These are phyloP conservation scores for Aphanomyces stellatus DNA, from an alignment of 352 stramenopile species.

Conservation along the genomic window DNA sequence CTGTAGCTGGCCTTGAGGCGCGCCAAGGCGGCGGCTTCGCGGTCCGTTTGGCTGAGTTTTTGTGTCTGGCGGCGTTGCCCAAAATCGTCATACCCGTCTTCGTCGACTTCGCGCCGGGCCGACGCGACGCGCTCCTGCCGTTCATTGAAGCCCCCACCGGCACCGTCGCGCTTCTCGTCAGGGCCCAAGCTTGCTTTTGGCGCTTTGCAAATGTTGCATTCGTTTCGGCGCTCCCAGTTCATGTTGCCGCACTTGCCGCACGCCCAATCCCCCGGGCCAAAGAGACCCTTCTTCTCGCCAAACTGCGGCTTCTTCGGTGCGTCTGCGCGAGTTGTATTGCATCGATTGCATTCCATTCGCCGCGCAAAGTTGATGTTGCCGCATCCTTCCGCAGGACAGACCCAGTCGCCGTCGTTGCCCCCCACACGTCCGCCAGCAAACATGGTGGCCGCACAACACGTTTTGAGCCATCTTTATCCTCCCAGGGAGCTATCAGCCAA, in stretches of 20 bases:
- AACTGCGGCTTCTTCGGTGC: constrained; percentile 25
- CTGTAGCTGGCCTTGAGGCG: constrained; percentile 69
- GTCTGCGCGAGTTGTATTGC: constrained; percentile 53
- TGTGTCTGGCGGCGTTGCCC: constrained; percentile 44
- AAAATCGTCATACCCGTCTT: constrained; percentile 85
- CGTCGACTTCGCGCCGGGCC: constrained; percentile 61
- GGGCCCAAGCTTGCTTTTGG: constrained; percentile 45
- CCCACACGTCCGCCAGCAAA: background rate
- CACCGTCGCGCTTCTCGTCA: constrained; percentile 72
- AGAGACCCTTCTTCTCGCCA: constrained; percentile 36
- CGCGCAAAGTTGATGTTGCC: constrained; percentile 81
- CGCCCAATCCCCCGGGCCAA: constrained; percentile 71
- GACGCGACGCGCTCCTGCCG: constrained; percentile 68
- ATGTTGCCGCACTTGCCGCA: constrained; percentile 80
- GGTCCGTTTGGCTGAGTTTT: constrained; percentile 63
- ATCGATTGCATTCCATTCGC: constrained; percentile 71
- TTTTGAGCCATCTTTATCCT: too few species aligned
- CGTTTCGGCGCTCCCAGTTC: constrained; percentile 75
- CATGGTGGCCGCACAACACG: background rate
- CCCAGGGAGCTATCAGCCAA: too few species aligned
- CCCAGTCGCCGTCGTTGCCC: background rate
- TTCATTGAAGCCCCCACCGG: constrained; percentile 77
- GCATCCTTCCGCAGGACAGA: constrained; percentile 29
- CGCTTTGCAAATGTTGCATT: constrained; percentile 85
- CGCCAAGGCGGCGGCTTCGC: constrained; percentile 70